Conservation (phyloP, 179 eudicot species). For the Carnegiea gigantea region DNA sequence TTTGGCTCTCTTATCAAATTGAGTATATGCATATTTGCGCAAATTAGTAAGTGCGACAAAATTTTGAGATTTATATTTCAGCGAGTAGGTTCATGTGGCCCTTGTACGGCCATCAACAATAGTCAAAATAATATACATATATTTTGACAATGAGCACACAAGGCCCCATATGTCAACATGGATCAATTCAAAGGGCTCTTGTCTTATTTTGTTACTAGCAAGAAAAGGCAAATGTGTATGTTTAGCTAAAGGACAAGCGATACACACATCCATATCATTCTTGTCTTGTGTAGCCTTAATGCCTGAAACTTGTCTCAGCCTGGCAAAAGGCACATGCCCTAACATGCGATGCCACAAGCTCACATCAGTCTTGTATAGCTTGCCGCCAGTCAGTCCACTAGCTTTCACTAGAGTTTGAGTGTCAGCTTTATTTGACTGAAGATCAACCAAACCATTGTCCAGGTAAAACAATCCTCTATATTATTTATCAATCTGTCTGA, state of each 20-base stretch:
- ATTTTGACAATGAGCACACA: not conserved
- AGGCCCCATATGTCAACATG: not conserved
- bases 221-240: not conserved
- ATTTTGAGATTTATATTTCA: not conserved
- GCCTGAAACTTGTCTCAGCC: not conserved
- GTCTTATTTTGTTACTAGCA: not conserved
- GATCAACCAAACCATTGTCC: too few relatives aligned
- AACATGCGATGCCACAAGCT: not conserved
- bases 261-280: not conserved
- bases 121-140: not conserved
- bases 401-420: too few relatives aligned
- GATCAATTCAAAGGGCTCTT: not conserved
- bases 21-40: not conserved
- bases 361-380: too few relatives aligned
- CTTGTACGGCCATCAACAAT: not conserved
- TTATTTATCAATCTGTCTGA: not conserved
- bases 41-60: not conserved
- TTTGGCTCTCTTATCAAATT: not conserved
- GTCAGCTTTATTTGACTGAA: too few relatives aligned
- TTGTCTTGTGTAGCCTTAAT: too few relatives aligned
- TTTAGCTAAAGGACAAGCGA: not conserved
- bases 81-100: too few relatives aligned
- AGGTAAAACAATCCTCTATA: too few relatives aligned
- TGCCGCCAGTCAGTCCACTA: too few relatives aligned
- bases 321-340: not conserved